Evolutionary conservation across 1,284 basidiomycete species (phyloP), one percentile per base, ranked within the genome.

Genomic region (Chalciporus sp.): DNA sequence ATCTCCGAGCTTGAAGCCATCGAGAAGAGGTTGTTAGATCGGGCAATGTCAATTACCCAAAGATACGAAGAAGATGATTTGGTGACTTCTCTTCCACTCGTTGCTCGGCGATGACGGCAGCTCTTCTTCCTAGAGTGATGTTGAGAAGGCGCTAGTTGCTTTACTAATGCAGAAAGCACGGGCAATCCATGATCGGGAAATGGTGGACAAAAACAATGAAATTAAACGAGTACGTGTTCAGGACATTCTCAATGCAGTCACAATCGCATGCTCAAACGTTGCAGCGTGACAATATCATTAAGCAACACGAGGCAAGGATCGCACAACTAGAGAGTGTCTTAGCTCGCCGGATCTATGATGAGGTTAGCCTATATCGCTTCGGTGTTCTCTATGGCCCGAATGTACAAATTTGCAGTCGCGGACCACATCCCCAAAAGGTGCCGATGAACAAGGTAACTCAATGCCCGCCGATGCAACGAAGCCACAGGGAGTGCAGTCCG

Each of bases 191-290:
- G 81, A 82, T 59, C 73, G 79, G 47, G 76, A 77, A 20, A 69
- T 76, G 27, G 73, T 82, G 19, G 73, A 69, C 37, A 84, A 82
- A 62, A 72, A 72, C 45, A 80, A 83, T 58, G 80, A 83, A 50
- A 72, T 84, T 28, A 76, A 77, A 56, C 67, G 75, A 57, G 82
- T 82, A 57, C 31, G 71, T 70, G n/a, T 39, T 23, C 37, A 14
- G 41, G 27, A 23, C 16, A 43, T 44, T 28, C 47, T 47, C 19
- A 47, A 49, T 37, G 33, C 46, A 45, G 17, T 40, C 51, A 42
- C 20, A 14, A 19, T 45, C 49, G 40, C 52, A 54, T 56, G 11
- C 43, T 53, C 45, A 44, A 59, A 43, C 43, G 47, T 52, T 56
- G 40, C 45, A 82, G 80, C 72, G 74, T 56, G 79, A 82, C 47